Evolutionary conservation across 805 yeast genomes (phyloP).

Genomic region (Kuraishia capsulata): DNA sequence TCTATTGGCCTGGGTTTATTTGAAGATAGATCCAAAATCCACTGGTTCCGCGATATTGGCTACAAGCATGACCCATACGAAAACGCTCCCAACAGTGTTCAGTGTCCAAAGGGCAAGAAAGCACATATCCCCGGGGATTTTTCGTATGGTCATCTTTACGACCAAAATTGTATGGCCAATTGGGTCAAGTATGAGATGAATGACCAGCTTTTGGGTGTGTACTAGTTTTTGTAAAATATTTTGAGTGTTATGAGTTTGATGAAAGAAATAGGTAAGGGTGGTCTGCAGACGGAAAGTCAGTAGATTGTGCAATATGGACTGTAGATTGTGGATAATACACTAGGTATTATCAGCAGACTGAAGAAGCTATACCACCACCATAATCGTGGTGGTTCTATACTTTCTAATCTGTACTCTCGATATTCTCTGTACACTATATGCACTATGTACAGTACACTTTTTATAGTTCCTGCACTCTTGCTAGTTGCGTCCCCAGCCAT

Average conservation of each 20-base stretch:
- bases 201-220: conserved; percentile 12
- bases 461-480: too few relatives aligned
- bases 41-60: conserved; percentile 85
- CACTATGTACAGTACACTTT: too few relatives aligned
- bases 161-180: conserved; percentile 66
- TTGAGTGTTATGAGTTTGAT: background rate
- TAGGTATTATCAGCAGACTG: too few relatives aligned
- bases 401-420: too few relatives aligned
- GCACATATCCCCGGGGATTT: conserved; percentile 36
- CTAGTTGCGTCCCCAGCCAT: too few relatives aligned
- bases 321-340: too few relatives aligned
- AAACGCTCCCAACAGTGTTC: conserved; percentile 58
- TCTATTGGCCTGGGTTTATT: conserved; percentile 66
- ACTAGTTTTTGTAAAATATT: conserved; percentile 7
- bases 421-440: too few relatives aligned
- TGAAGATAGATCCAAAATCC: conserved; percentile 58
- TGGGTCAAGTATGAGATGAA: conserved; percentile 48
- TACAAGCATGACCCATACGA: conserved; percentile 67
- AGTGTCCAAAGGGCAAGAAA: conserved; percentile 13
- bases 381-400: too few relatives aligned
- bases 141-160: conserved; percentile 40
- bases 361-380: too few relatives aligned
- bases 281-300: too few relatives aligned
- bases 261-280: too few relatives aligned
- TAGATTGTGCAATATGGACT: too few relatives aligned